Conservation (phyloP, 768 basidiomycete genomes). For the Kwoniella sp. region DNA sequence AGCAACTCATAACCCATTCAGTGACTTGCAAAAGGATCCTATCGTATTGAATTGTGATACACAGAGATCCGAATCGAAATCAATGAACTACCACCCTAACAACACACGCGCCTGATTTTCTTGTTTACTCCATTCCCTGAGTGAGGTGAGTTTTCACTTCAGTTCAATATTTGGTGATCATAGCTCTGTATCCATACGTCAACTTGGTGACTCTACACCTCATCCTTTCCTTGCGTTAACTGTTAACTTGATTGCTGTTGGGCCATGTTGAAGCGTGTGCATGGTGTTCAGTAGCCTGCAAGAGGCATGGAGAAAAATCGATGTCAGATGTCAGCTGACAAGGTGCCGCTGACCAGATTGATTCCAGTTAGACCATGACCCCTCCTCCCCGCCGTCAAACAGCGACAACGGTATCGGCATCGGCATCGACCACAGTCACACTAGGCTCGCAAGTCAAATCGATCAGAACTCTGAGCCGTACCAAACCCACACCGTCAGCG, state of each 20-base stretch:
- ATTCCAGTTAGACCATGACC: slow-evolving; percentile 14
- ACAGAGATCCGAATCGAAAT: too few relatives aligned
- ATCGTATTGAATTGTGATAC: too few relatives aligned
- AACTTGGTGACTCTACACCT: too few relatives aligned
- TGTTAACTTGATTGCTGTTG: too few relatives aligned
- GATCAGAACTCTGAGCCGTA: neutral
- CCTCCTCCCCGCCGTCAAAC: slow-evolving; percentile 16
- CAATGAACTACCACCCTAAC: too few relatives aligned
- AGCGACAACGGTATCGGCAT: slow-evolving; percentile 16
- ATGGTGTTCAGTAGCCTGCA: too few relatives aligned
- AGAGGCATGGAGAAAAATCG: too few relatives aligned
- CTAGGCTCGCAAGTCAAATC: slow-evolving; percentile 6
- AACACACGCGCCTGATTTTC: slow-evolving; percentile 23
- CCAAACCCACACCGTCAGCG: neutral
- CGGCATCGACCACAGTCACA: too few relatives aligned
- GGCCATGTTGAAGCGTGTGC: too few relatives aligned
- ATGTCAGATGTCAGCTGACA: neutral
- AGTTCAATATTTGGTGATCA: neutral
- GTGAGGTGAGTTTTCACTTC: slow-evolving; percentile 1
- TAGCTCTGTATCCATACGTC: neutral
- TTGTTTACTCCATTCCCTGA: neutral
- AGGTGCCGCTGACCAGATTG: neutral
- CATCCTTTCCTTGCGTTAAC: too few relatives aligned
- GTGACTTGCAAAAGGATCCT: too few relatives aligned
- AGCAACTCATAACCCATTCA: too few relatives aligned